Evolutionary conservation across 805 yeast genomes (phyloP), one percentile per base, ranked within the genome.

Genomic region (Cyberlindnera sargentensis): DNA sequence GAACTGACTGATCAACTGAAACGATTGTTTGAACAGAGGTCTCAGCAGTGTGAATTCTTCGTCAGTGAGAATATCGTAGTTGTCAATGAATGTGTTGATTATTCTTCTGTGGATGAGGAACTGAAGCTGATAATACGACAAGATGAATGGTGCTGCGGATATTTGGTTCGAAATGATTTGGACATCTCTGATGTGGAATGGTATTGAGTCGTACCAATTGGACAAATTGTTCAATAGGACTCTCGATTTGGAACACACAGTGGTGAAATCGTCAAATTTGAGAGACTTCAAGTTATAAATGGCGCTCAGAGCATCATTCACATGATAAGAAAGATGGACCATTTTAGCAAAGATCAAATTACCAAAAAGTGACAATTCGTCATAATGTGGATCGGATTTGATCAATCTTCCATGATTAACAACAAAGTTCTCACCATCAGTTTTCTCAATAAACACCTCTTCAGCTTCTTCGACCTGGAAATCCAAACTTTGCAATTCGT

Each of bases 81-180:
- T 39, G 27, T 57, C 61, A n/a, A 56, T 48, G 31, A 49, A 52
- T 11, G 44, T 40, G 35, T 49, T 49, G 26, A 58, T 39, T 5
- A 56, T 41, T 40, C 63, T 46, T 47, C 60, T 49, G 41, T 56
- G 55, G 23, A 54, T 51, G 9, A 58, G 36, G 26, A 56, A 47
- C 20, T 47, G 37, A 23, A 56, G 29, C 5, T 53, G 42, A 36
- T 55, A 55, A 39, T 53, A 56, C 3, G 51, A 45, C 20, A 58
- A 44, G 40, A 47, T 52, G 31, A 58, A 44, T 3, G 61, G 53
- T 4, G 55, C 60, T 4, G 57, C 42, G 5, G 54, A 49, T 24
- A 51, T 36, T 23, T 37, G 40, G 8, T 43, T 45, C 2, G 42
- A 25, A 4, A 44, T 37, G 15, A 48, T 40, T n/a, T 42, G 36